A percentile compares a stretch with the other conserved stretches of the same genome.
Conservation (phyloP, 805 yeast genomes). For the Jamesozyma lodderae region DNA sequence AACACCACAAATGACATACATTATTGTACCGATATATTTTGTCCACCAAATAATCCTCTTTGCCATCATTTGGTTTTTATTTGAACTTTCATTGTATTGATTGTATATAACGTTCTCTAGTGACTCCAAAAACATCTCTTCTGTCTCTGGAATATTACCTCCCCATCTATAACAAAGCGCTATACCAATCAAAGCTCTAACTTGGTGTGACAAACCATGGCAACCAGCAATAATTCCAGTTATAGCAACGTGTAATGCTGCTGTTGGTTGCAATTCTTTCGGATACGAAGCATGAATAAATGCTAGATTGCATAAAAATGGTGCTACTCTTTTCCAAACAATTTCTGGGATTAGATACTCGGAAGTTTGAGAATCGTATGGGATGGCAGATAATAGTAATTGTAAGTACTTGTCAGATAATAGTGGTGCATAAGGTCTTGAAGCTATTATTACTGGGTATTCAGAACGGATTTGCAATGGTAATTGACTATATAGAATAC, state of each 20-base stretch:
- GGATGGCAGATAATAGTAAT: conserved; percentile 50
- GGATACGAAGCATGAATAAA: conserved; percentile 73
- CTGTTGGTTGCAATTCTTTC: conserved; percentile 65
- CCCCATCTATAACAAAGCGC: conserved; percentile 79
- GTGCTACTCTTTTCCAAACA: conserved; percentile 50
- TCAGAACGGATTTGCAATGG: conserved; percentile 49
- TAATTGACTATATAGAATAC: conserved; percentile 54
- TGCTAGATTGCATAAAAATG: conserved; percentile 64
- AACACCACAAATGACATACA: conserved; percentile 72
- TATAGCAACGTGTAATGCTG: conserved; percentile 63
- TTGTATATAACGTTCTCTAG: conserved; percentile 43
- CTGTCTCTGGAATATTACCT: conserved; percentile 56
- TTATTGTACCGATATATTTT: conserved; percentile 57
- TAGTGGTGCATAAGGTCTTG: conserved; percentile 66
- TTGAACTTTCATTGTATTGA: conserved; percentile 31
- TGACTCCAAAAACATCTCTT: conserved; percentile 37
- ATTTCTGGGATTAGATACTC: conserved; percentile 42
- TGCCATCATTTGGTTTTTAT: conserved; percentile 10
- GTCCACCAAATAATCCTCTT: conserved; percentile 62
- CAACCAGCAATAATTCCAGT: conserved; percentile 69
- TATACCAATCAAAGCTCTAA: conserved; percentile 61
- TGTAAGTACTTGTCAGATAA: conserved; percentile 48
- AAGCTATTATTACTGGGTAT: conserved; percentile 62
- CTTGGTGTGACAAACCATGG: conserved; percentile 65
- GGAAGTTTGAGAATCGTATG: conserved; percentile 31